A percentile compares a stretch with the other conserved stretches of the same genome.
These are phyloP conservation scores for Globisporangium paddicum DNA, from an alignment of 352 stramenopile species.

Conservation along the genomic window DNA sequence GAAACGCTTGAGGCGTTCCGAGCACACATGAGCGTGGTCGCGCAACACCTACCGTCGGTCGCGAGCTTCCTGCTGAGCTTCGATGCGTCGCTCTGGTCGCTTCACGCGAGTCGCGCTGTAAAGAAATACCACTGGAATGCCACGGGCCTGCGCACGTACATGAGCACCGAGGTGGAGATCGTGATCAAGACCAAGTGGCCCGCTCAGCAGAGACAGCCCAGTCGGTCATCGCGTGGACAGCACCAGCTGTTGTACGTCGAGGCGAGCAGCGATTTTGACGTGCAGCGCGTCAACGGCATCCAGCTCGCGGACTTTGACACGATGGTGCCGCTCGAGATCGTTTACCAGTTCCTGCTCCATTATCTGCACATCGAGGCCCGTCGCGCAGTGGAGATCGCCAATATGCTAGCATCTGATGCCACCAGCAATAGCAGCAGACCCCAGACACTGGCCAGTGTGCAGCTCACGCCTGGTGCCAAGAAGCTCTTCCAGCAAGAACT, in stretches of 20 bases:
- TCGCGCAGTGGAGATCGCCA: not conserved
- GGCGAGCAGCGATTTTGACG: constrained; percentile 3
- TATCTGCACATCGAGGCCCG: constrained; percentile 37
- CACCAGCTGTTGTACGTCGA: not conserved
- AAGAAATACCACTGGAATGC: constrained; percentile 59
- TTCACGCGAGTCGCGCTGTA: constrained; percentile 55
- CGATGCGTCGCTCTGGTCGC: constrained; percentile 64
- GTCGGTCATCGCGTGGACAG: not conserved
- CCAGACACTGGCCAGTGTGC: constrained; percentile 10
- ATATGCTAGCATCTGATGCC: not conserved
- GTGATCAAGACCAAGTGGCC: constrained; percentile 43
- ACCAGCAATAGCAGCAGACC: too few species aligned
- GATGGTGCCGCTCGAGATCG: constrained; percentile 61
- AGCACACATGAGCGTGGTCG: not conserved
- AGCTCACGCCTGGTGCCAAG: constrained; percentile 62
- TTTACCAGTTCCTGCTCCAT: constrained; percentile 66
- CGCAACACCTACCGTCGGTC: constrained; percentile 18
- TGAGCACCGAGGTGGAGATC: constrained; percentile 45
- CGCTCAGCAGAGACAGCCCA: constrained; percentile 18
- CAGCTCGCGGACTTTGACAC: constrained; percentile 11
- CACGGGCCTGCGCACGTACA: constrained; percentile 23
- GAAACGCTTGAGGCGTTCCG: constrained; percentile 6
- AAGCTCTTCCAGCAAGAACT: constrained; percentile 60
- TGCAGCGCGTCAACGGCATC: constrained; percentile 7
- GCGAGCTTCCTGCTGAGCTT: constrained; percentile 53